These are phyloP conservation scores for Ambrosiella xylebori DNA, from an alignment of 2,329 filamentous ascomycete genomes.

Conservation along the genomic window DNA sequence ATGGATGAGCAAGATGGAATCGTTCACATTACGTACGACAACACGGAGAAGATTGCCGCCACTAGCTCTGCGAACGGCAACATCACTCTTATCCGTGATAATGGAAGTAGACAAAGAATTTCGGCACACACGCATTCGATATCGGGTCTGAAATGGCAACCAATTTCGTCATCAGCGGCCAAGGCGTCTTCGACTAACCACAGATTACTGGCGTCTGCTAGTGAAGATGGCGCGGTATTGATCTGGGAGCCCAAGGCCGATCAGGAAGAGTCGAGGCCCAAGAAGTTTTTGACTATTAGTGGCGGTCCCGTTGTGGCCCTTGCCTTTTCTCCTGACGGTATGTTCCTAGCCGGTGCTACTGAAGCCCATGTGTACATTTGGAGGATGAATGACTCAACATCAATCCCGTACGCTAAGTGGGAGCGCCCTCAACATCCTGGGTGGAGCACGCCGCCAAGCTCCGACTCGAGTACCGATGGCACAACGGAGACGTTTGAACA, in stretches of 20 bases:
- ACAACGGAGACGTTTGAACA: conserved; percentile 43
- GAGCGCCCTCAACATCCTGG: conserved; percentile 35
- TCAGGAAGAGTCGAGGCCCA: conserved; percentile 35
- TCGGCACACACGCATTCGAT: conserved; percentile 41
- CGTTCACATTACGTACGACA: conserved; percentile 39
- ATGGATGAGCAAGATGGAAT: conserved; percentile 37
- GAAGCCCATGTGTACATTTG: conserved; percentile 42
- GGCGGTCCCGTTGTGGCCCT: conserved; percentile 36
- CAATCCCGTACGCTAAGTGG: conserved; percentile 43
- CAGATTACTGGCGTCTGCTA: conserved; percentile 42
- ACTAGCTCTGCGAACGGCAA: conserved; percentile 38
- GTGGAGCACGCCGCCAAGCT: conserved; percentile 38
- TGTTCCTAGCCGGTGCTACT: conserved; percentile 45
- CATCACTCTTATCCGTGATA: conserved; percentile 41
- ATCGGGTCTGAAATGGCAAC: conserved; percentile 44
- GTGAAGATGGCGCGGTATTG: conserved; percentile 43
- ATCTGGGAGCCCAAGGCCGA: conserved; percentile 37
- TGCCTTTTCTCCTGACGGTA: conserved; percentile 45
- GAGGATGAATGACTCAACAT: conserved; percentile 41
- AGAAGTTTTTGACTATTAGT: conserved; percentile 44
- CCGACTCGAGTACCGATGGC: conserved; percentile 24
- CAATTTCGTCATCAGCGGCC: conserved; percentile 20
- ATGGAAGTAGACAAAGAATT: conserved; percentile 36
- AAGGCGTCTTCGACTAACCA: conserved; percentile 17
- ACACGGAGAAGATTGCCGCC: conserved; percentile 36